Evolutionary conservation across 2,329 filamentous ascomycete genomes (phyloP), one percentile per base, ranked within the genome.

Genomic region (Annulohypoxylon truncatum): DNA sequence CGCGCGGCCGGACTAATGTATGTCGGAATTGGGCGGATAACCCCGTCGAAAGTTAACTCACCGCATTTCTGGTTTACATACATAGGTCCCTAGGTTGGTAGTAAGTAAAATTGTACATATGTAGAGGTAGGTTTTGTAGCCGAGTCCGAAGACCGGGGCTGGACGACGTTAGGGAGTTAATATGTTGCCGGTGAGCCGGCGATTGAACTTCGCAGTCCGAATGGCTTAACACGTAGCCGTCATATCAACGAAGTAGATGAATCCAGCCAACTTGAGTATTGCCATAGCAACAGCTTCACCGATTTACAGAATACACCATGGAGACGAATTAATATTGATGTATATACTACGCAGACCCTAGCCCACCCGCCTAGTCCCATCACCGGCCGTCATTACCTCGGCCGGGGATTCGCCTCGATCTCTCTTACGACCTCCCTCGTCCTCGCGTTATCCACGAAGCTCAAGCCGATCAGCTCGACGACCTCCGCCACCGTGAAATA

Each of bases 401-500:
- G 40, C 28, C 50, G 76, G 9, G 84, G 83, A 54, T 83, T 84
- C 57, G 81, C 80, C 68, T 81, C 81, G 67, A 90, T 89, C 77
- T 89, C 86, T 65, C 79, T 80, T 46, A 89, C 82, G 13, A 87
- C 83, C 70, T 88, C 85, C 72, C 84, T 84, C 20, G 87, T 87
- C 67, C 86, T 80, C 7, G 82, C 74, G 75, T 90, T 90, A 71
- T 87, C 85, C 77, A 89, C 88, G 71, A 91, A 91, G 75, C 88
- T 90, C 18, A 88, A 81, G 53, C 84, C 81, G 47, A 90, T 85
- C 71, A 91, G 75, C 66, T 91, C 88, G 31, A 90, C 77, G 12
- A 90, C 86, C 78, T 90, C 88, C 3, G 84, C 83, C 6, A 80
- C 82, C 0, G 84, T 82, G 71, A 90, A 90, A 75, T 90, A 89